Conservation (phyloP, 345 rosid species). For the Clausena lansium region DNA sequence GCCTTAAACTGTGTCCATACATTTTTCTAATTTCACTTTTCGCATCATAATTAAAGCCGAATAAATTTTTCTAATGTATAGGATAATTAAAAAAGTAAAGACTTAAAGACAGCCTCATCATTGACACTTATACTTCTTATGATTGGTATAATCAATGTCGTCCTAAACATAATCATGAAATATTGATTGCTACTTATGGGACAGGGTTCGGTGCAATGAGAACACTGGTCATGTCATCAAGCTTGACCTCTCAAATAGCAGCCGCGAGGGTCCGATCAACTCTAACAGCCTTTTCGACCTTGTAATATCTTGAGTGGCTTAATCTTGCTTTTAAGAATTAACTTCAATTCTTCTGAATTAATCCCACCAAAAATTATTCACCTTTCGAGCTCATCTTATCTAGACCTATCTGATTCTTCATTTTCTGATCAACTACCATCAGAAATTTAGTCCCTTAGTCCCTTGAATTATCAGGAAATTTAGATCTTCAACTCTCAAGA, state of each 20-base stretch:
- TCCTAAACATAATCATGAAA: background rate
- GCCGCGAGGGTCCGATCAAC: background rate
- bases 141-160: too few species aligned
- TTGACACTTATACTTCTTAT: too few species aligned
- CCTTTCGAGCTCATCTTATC: background rate
- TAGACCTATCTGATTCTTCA: background rate
- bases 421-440: background rate
- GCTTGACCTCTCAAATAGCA: background rate
- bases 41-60: too few species aligned
- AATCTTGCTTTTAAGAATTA: background rate
- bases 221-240: background rate
- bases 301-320: background rate
- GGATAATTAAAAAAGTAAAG: too few species aligned
- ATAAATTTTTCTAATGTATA: too few species aligned
- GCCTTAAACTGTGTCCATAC: too few species aligned
- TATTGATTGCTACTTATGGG: background rate
- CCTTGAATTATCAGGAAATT: constrained; percentile 13
- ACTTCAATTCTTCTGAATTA: background rate
- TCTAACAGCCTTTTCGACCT: background rate
- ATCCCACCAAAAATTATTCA: background rate
- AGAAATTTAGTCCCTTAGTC: background rate
- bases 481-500: background rate
- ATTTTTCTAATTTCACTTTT: too few species aligned
- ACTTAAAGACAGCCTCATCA: too few species aligned
- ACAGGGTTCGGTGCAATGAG: background rate